Evolutionary conservation across 192 early-diverging fungal genomes (phyloP), one percentile per base, ranked within the genome.

Genomic region (Backusella tarrabulga): DNA sequence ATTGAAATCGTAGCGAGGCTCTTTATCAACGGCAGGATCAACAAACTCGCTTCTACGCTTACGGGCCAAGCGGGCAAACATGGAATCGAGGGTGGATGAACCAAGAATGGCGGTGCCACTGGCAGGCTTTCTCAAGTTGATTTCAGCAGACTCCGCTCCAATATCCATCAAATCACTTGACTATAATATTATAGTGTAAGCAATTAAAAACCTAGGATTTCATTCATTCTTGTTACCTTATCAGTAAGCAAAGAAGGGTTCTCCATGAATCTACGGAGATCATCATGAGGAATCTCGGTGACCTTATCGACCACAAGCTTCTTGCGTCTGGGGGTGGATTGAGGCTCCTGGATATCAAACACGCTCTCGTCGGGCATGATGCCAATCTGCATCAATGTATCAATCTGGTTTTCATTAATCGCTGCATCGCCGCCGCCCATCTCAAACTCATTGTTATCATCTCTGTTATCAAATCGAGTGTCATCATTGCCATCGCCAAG

Each of bases 261-360:
- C 4, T 83, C 60, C 34, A 92, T 85, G 75, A 86, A 84, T 19
- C 78, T 56, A 73, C 78, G 73, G 15, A 93, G 83, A 38, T 85
- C 79, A 8, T 86, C 81, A 60, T 87, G 81, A 21, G 90, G 77
- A 69, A 95, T 83, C 80, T 95, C 91, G 1, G 89, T 95, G n/a
- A 86, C 77, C 7, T 85, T 79, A 76, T 95, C 93, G 2, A 95
- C 85, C 35, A 91, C 77, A 2, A 92, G 73, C 70, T 85, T 91
- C 46, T 91, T 88, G 71, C 88, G 88, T 46, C 84, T 68, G 7
- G 71, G 77, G 34, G 66, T 21, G 0, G 78, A 34, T 8, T 77
- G 56, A 17, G 46, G 44, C 1, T 50, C 34, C 15, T 72, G 29
- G 17, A 74, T 74, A 70, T 66, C 66, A 34, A 73, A 56, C 44